phyloP scores from a whole-genome alignment of 495 filamentous ascomycete genomes.

The Neurospora pannonica region DNA sequence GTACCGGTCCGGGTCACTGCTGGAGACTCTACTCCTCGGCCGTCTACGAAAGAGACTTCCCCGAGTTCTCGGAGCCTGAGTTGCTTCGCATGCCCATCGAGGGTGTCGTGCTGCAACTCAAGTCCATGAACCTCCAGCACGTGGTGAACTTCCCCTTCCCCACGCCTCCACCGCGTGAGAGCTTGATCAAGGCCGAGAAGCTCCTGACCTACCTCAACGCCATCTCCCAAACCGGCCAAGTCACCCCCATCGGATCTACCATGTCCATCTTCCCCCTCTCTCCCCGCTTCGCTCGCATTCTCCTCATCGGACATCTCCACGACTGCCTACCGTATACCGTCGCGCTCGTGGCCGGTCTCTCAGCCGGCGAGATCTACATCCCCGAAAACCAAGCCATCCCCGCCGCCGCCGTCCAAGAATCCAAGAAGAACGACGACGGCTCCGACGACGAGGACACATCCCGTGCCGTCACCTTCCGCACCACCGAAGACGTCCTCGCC shows the following conservation, averaged over 20 bases:
- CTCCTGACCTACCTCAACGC: constrained; percentile 67
- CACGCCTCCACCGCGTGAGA: constrained; percentile 73
- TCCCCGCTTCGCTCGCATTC: constrained; percentile 83
- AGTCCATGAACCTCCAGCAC: constrained; percentile 85
- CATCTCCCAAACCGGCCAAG: constrained; percentile 55
- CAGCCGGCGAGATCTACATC: constrained; percentile 83
- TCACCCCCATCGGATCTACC: constrained; percentile 65
- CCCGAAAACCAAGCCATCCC: constrained; percentile 69
- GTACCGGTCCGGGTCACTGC: constrained; percentile 93
- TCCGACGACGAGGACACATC: constrained; percentile 12
- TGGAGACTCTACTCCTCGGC: constrained; percentile 91
- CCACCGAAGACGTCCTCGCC: constrained; percentile 55
- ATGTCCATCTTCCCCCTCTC: constrained; percentile 84
- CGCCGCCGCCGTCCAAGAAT: constrained; percentile 24
- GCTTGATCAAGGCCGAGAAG: constrained; percentile 77
- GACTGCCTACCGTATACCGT: constrained; percentile 79
- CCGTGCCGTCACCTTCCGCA: constrained; percentile 34
- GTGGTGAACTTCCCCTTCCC: constrained; percentile 97
- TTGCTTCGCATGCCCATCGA: constrained; percentile 89
- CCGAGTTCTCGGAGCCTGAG: constrained; percentile 78
- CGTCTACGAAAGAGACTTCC: constrained; percentile 85
- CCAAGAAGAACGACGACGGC: constrained; percentile 2
- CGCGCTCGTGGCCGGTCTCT: constrained; percentile 78
- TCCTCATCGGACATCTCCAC: constrained; percentile 77
- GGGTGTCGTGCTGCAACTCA: constrained; percentile 84